Evolutionary conservation across 148 eudicot genomes (phyloP), one percentile per base, ranked within the genome.

Genomic region (Cornus florida): DNA sequence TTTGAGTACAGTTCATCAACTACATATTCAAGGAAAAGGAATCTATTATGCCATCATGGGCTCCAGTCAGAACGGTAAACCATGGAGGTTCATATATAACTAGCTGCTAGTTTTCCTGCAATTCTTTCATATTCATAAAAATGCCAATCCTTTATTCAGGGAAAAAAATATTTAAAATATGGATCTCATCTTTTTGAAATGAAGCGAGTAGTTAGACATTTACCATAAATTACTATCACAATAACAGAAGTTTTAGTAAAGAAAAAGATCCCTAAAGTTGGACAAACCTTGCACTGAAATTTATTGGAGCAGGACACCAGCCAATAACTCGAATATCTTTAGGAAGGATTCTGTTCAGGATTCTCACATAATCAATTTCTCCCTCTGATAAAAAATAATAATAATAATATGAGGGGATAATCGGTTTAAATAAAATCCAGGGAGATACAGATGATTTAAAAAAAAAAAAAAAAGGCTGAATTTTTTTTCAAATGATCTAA

Each of bases 271-370:
- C 11, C 11, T n/a, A 35, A 76, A 75, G 72, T 22, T 46, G 64
- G 56, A 80, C 76, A 78, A 75, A 95, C 99, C 99, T 93, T 83
- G 99, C 99, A 82, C 93, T 92, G 80, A 95, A 89, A 87, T 89
- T 92, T 81, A 70, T 70, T 65, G 95, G 91, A 83, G 84, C 97
- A 82, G 97, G 93, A 83, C 92, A 89, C 99, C 99, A 95, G 67
- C 97, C 91, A 81, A 89, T 79, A 68, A 95, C 84, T 78, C 97
- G 90, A 75, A 95, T 91, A 82, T 95, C 99, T 78, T 89, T 84
- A 60, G 99, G 99, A 81, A 93, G 99, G 48, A 86, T 93, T 85
- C 82, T 82, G 65, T 95, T 95, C 69, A 95, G 79, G 69, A 91
- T 79, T 82, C 85, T 90, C 82, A 92, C 92, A 78, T 92, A 95